Percentiles rank a stretch among this genome's conserved stretches.
phyloP scores from a whole-genome alignment of 352 stramenopile species.

The Poterioochromonas sp. region DNA sequence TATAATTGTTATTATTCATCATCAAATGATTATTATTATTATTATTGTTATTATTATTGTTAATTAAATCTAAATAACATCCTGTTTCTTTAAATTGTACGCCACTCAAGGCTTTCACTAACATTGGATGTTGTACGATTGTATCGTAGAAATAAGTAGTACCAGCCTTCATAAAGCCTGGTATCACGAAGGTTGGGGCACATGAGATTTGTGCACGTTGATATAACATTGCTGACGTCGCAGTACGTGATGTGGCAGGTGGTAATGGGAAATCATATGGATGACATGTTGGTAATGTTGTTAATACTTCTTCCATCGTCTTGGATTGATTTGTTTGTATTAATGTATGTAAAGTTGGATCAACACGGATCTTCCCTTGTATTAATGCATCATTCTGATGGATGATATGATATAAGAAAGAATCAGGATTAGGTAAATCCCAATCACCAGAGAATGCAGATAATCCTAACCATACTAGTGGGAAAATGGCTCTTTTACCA shows the following conservation, averaged over 20 bases:
- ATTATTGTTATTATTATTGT: neutral
- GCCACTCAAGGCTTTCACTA: neutral
- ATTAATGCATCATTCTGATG: neutral
- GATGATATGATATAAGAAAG: neutral
- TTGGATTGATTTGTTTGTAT: too few species aligned
- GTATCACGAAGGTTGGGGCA: neutral
- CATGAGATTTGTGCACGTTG: neutral
- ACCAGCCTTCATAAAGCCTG: slow-evolving; percentile 29
- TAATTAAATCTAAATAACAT: neutral
- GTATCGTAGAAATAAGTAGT: slow-evolving; percentile 19
- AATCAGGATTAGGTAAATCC: neutral
- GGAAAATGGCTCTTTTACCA: too few species aligned
- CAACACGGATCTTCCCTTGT: neutral
- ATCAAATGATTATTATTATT: too few species aligned
- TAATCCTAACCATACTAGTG: neutral
- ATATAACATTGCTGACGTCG: neutral
- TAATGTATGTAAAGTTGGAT: too few species aligned
- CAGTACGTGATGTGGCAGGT: neutral
- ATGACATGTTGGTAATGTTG: too few species aligned
- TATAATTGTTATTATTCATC: too few species aligned
- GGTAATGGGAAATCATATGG: too few species aligned
- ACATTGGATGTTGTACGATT: neutral
- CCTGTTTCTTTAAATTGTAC: slow-evolving; percentile 12
- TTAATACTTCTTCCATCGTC: too few species aligned
- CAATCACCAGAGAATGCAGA: neutral